A percentile compares a stretch with the other conserved stretches of the same genome.
phyloP scores from a whole-genome alignment of 352 stramenopile genomes.

The Phytophthora idaei region DNA sequence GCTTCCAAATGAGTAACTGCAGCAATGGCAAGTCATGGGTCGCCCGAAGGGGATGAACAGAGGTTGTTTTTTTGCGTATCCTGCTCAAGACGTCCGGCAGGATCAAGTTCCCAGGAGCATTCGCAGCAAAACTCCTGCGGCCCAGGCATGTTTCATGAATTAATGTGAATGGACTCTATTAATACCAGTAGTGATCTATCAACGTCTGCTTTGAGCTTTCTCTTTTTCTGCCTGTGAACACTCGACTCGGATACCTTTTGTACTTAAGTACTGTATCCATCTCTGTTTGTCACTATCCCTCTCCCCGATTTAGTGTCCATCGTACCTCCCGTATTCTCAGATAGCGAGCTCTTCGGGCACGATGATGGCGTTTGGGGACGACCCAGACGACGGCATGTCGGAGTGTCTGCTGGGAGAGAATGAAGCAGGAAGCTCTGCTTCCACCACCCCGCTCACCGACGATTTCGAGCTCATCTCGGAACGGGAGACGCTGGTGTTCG shows the following conservation, averaged over 20 bases:
- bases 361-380: conserved; percentile 57
- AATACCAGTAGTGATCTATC: no score
- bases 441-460: conserved; percentile 23
- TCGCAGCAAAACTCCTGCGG: not conserved
- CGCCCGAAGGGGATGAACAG: not conserved
- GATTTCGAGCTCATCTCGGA: conserved; percentile 77
- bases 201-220: no score
- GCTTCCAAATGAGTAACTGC: not conserved
- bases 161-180: no score
- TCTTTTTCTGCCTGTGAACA: no score
- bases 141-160: not conserved
- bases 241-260: no score
- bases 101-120: not conserved
- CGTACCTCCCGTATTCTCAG: conserved; percentile 21
- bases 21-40: not conserved
- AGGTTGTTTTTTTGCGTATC: not conserved
- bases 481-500: conserved; percentile 83
- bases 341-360: conserved; percentile 5
- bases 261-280: not conserved
- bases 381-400: conserved; percentile 31
- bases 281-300: not conserved
- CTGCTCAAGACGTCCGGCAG: not conserved
- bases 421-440: conserved; percentile 5
- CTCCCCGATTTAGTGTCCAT: conserved; percentile 3
- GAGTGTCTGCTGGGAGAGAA: conserved; percentile 32